Evolutionary conservation across 148 eudicot species (phyloP).

Genomic region (Diospyros kaki): DNA sequence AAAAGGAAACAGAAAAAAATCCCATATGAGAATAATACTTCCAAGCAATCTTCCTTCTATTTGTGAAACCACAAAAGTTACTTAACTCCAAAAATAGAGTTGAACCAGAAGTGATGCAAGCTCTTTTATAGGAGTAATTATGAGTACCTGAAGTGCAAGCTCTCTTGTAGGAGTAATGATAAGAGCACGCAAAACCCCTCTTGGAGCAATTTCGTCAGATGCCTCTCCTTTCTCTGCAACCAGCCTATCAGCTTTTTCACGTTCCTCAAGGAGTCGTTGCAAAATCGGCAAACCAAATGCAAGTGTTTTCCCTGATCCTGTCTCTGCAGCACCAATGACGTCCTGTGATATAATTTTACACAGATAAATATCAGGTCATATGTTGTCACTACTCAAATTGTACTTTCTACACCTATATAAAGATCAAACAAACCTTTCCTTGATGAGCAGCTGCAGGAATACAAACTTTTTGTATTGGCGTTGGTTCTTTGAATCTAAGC

Average conservation of each 20-base stretch:
- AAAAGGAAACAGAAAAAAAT: background rate
- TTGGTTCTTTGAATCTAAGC: constrained; percentile 86
- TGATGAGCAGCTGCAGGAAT: constrained; percentile 97
- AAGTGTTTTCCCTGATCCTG: constrained; percentile 97
- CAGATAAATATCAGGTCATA: constrained; percentile 14
- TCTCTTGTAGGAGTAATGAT: constrained; percentile 93
- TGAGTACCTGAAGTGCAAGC: constrained; percentile 89
- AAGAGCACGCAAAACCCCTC: constrained; percentile 64
- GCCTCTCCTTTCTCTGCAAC: constrained; percentile 43
- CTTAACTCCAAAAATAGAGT: no score
- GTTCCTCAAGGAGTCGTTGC: constrained; percentile 92
- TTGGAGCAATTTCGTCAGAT: constrained; percentile 53
- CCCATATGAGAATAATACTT: background rate
- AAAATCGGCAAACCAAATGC: constrained; percentile 97
- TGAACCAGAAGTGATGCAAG: no score
- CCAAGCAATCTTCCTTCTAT: background rate
- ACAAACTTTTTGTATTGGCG: constrained; percentile 93
- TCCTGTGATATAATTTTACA: constrained; percentile 43
- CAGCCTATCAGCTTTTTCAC: constrained; percentile 60
- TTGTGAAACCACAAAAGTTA: background rate
- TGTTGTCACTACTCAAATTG: background rate
- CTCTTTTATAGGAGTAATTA: background rate
- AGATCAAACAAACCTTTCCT: constrained; percentile 66
- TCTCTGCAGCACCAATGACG: constrained; percentile 97
- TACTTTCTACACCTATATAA: background rate